Evolutionary conservation across 2,329 filamentous ascomycete genomes (phyloP), one percentile per base, ranked within the genome.

Genomic region (Nothopassalora personata): DNA sequence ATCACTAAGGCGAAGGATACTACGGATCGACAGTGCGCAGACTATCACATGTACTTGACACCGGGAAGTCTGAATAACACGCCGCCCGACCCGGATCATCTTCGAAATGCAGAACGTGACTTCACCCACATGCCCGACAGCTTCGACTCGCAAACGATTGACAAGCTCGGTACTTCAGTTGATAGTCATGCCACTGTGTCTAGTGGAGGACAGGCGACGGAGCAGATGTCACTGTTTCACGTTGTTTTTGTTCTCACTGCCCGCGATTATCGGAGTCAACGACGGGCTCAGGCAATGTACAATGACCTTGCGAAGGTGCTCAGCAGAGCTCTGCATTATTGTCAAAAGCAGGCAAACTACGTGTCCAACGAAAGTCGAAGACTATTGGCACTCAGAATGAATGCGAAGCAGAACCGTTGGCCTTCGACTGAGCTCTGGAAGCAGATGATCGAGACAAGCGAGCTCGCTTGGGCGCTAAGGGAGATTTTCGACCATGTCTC

Each of bases 171-270:
- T 2, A 70, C 68, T 1, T 71, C 68, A 19, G 64, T 67, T 60
- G 66, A 67, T 27, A 72, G 69, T 18, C 58, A 46, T 5, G 60
- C 65, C 3, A 71, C 70, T 15, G 60, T 64, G 7, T 73, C 71
- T 27, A 51, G 49, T 19, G 49, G 49, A 34, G 70, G 62, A 18
- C 59, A 60, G 3, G 60, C 71, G 13, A 73, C 70, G 9, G 75
- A 74, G 53, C 86, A 89, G 71, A 92, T 97, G 89, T 91, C 87
- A 63, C 97, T 97, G 93, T 99, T 99, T 76, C 96, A 97, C 73
- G 83, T 97, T 10, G 91, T 97, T 27, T 97, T 97, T 73, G 89
- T 96, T 53, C 79, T 97, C 64, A 88, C 90, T 65, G 89, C 91
- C 3, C 87, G 87, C 53, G 85, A 87, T 54, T 80, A 92, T 58